phyloP scores from a whole-genome alignment of 345 rosid genomes.

The Passiflora organensis region DNA sequence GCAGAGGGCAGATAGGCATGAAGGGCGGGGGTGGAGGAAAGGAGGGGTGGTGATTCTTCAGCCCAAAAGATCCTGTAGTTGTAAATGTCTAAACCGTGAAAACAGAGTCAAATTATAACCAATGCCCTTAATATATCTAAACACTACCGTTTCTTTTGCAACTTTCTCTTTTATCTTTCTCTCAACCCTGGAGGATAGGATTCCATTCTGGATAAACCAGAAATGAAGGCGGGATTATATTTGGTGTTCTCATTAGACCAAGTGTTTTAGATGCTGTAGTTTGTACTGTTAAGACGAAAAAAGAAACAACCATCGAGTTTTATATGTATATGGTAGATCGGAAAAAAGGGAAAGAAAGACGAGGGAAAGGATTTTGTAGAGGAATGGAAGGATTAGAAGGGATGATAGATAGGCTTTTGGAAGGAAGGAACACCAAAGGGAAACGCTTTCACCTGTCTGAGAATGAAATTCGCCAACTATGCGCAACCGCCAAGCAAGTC shows the following conservation, averaged over 20 bases:
- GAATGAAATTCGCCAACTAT: slow-evolving; percentile 19
- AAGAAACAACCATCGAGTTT: no score
- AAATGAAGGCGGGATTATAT: not conserved
- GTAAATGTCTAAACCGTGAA: no score
- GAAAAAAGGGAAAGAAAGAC: not conserved
- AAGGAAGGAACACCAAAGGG: slow-evolving; percentile 18
- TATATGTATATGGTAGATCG: not conserved
- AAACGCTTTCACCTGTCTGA: slow-evolving; percentile 18
- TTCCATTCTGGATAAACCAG: not conserved
- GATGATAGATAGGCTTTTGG: slow-evolving; percentile 13
- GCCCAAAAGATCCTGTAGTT: no score
- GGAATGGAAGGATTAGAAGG: slow-evolving; percentile 20
- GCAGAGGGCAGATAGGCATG: no score
- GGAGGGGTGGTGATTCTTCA: no score
- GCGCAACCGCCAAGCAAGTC: slow-evolving; percentile 18
- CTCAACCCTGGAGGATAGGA: not conserved
- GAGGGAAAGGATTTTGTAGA: slow-evolving; percentile 8
- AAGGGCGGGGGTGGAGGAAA: no score
- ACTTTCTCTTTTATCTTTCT: not conserved
- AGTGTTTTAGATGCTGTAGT: no score
- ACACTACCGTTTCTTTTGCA: slow-evolving; percentile 13
- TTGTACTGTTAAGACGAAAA: no score
- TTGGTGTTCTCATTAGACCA: no score
- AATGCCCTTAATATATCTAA: no score
- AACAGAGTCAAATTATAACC: no score